phyloP scores from a whole-genome alignment of 495 filamentous ascomycete species.

The Filosporella fistucella region DNA sequence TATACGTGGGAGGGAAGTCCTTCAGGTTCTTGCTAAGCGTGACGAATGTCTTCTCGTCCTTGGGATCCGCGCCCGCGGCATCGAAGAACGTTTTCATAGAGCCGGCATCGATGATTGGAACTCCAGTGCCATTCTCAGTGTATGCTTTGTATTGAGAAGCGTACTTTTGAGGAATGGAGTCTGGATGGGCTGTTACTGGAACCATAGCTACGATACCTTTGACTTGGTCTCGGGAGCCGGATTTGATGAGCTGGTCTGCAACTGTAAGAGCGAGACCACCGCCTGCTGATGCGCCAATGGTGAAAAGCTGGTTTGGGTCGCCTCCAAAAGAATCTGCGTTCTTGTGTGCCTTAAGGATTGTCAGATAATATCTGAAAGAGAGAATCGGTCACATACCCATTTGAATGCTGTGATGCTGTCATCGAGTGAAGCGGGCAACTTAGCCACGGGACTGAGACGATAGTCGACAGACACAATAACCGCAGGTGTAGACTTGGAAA shows the following conservation, averaged over 20 bases:
- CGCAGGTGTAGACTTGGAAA: conserved; percentile 20
- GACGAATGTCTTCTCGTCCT: conserved; percentile 18
- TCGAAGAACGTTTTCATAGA: conserved; percentile 21
- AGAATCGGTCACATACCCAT: conserved; percentile 5
- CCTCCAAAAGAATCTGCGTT: conserved; percentile 23
- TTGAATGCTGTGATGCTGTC: conserved; percentile 21
- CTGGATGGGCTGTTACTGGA: conserved; percentile 21
- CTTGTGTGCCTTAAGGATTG: conserved; percentile 14
- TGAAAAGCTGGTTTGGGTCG: conserved; percentile 20
- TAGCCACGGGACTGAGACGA: conserved; percentile 24
- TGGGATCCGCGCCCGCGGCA: neutral
- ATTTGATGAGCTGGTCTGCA: conserved; percentile 20
- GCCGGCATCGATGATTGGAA: conserved; percentile 21
- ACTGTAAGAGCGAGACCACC: conserved; percentile 25
- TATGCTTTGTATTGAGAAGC: conserved; percentile 23
- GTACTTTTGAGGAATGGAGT: conserved; percentile 22
- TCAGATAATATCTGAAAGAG: neutral
- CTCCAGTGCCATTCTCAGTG: conserved; percentile 21
- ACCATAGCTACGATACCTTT: conserved; percentile 23
- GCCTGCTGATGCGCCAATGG: conserved; percentile 25
- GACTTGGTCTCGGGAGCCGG: conserved; percentile 1
- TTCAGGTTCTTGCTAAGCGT: conserved; percentile 13
- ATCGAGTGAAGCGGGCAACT: conserved; percentile 23
- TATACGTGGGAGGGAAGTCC: conserved; percentile 25
- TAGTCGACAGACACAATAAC: conserved; percentile 29